Percentiles rank a stretch among this genome's conserved stretches.
Conservation (phyloP, 2,329 filamentous ascomycete genomes). For the Capronia epimyces region DNA sequence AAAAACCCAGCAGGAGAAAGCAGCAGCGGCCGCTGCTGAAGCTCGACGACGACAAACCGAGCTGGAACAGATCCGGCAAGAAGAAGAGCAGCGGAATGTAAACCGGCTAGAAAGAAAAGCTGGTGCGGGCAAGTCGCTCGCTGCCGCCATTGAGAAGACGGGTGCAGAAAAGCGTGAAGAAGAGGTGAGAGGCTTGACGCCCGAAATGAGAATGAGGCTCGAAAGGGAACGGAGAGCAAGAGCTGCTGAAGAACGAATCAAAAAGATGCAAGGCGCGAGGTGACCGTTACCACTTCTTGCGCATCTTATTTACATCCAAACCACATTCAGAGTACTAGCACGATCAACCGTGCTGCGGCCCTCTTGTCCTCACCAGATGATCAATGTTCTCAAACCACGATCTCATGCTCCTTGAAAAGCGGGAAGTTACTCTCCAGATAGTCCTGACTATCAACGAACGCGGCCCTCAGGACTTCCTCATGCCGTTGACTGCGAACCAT, state of each 20-base stretch:
- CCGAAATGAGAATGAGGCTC: slow-evolving; percentile 76
- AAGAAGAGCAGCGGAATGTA: slow-evolving; percentile 47
- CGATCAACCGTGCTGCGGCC: not conserved
- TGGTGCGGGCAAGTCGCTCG: slow-evolving; percentile 51
- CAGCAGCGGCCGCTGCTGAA: slow-evolving; percentile 63
- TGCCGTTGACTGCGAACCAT: slow-evolving; percentile 11
- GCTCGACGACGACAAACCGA: slow-evolving; percentile 66
- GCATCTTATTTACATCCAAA: not conserved
- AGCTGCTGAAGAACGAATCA: slow-evolving; percentile 83
- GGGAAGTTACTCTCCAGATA: slow-evolving; percentile 18
- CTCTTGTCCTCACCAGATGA: not conserved
- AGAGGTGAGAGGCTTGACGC: slow-evolving; percentile 75
- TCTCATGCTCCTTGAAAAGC: slow-evolving; percentile 25
- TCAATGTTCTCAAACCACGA: slow-evolving; percentile 12
- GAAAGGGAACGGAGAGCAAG: slow-evolving; percentile 86
- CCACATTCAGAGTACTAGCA: not conserved
- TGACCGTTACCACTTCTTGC: not conserved
- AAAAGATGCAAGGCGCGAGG: slow-evolving; percentile 51
- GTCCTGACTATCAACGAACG: slow-evolving; percentile 13
- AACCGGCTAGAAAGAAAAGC: slow-evolving; percentile 46
- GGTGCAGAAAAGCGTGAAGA: slow-evolving; percentile 77
- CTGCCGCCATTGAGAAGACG: slow-evolving; percentile 58
- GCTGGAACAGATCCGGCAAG: slow-evolving; percentile 63
- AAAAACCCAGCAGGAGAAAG: slow-evolving; percentile 64
- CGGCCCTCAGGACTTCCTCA: slow-evolving; percentile 9